Evolutionary conservation across 1,284 basidiomycete genomes (phyloP), one percentile per base, ranked within the genome.

Genomic region (Moniliella sp.): DNA sequence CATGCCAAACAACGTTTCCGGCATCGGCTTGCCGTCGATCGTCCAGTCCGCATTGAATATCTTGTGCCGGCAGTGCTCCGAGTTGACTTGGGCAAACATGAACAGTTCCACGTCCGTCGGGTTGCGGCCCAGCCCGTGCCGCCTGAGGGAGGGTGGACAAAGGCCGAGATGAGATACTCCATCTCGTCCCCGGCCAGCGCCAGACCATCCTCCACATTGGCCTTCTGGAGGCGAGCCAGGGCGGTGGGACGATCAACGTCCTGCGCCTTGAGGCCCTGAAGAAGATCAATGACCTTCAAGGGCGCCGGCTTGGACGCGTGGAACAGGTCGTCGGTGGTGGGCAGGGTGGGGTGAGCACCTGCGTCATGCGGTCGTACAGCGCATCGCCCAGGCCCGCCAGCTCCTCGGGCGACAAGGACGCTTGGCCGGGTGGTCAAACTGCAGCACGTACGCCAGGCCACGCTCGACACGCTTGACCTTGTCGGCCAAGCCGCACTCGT

Each of bases 31-130:
- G 4, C 69, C 75, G 52, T 91, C 78, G 45, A 93, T 73, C 14
- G 75, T 79, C 91, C 91, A 99, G 25, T 78, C 71, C 0, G 91
- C 86, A 59, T 99, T 99, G 69, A 97, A 99, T 48, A 94, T 97
- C 66, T 99, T 99, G 70, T 99, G 91, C 28, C 91, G 72, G 63
- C 91, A 99, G 62, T 97, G 91, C 64, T 99, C 91, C 25, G 86
- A 94, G 66, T 99, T 99, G 61, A 99, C 88, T 61, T 99, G 91
- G 11, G 91, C 88, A 61, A 97, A 99, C 88, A 97, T 97, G 71
- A 97, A 97, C 12, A 99, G 69, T 61, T 99, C 91, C 9, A 91
- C 86, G 50, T 97, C 88, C 30, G 82, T 94, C 15, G 56, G 56
- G 38, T 57, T 51, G 23, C 56, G 46, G 16, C 43, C 39, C 18